Percentiles rank a stretch among this genome's conserved stretches.
Conservation (phyloP, 2,329 filamentous ascomycete genomes). For the Trichoderma endophyticum region DNA sequence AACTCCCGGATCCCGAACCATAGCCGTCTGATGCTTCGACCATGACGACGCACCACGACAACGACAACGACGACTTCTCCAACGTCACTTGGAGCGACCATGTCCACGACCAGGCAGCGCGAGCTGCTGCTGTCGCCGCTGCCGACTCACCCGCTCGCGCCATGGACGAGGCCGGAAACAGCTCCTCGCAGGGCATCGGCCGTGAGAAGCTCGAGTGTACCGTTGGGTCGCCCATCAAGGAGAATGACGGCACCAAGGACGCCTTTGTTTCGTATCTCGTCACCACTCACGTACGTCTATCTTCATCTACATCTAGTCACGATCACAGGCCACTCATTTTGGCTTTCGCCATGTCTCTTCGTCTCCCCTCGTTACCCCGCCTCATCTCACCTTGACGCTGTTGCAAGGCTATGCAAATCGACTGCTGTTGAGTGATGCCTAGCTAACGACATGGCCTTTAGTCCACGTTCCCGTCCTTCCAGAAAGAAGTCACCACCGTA, state of each 20-base stretch:
- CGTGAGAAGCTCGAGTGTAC: slow-evolving; percentile 77
- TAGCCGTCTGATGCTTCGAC: slow-evolving; percentile 2
- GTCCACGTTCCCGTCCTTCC: slow-evolving; percentile 94
- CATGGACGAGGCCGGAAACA: slow-evolving; percentile 45
- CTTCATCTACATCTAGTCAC: not conserved
- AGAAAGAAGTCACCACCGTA: slow-evolving; percentile 72
- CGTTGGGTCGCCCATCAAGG: slow-evolving; percentile 82
- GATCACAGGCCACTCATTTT: not conserved
- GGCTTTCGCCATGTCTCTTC: not conserved
- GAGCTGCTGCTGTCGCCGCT: slow-evolving; percentile 18
- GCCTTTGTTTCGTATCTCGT: slow-evolving; percentile 95
- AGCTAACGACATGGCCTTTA: slow-evolving; percentile 35
- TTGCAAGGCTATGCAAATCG: not conserved
- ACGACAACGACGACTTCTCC: slow-evolving; percentile 70
- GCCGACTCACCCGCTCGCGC: slow-evolving; percentile 31
- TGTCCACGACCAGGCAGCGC: slow-evolving; percentile 38
- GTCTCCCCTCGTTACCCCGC: not conserved
- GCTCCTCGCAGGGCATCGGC: slow-evolving; percentile 57
- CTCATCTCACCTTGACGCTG: not conserved
- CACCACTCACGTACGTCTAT: slow-evolving; percentile 68
- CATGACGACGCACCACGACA: slow-evolving; percentile 29
- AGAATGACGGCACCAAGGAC: slow-evolving; percentile 95
- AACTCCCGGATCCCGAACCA: not conserved
- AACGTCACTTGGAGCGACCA: slow-evolving; percentile 75
- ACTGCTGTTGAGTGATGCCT: not conserved